Base-by-base conservation (phyloP, 441 rosid genomes). In the Syzygium malaccense region DNA sequence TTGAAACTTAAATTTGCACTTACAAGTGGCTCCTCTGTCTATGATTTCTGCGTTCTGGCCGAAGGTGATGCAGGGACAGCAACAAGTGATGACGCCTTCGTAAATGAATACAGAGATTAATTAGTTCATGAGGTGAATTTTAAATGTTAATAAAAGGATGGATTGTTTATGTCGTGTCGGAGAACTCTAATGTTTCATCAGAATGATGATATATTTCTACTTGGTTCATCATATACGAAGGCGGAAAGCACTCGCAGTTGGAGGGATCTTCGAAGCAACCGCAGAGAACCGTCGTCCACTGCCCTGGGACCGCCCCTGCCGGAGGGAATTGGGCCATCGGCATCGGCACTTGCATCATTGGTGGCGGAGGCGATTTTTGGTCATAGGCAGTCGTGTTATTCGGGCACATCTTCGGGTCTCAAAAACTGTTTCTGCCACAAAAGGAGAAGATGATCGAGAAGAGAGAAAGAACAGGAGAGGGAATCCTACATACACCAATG, bases 41-140 rank as follows among this genome's bases (percentile, higher is more conserved):
- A 86, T 57, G 79, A 89, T 55, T 14, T 89, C 90, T 8, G 88
- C 88, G 41, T 68, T 89, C 68, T 86, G 90, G 33, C 90, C 88
- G 32, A 89, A 89, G 17, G 86, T 75, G 60, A 89, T 6, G 78
- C 90, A 86, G 57, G 88, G 90, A 56, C 90, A 89, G 41, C 51
- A 57, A 28, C 85, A 86, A 18, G 90, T 89, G 78, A 86, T 30
- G 30, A 56, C 26, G 62, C 89, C 89, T 60, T 75, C 25, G 13
- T 15, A 78, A 71, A 71, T 15, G 15, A 37, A 71, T 20, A 5
- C 41, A 71, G 49, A 71, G 37, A 20, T 71, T 20, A 71, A 71
- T 71, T 11, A 71, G 68, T 60, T 60, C 68, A 13, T 14, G 0
- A 60, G 68, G 33, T 14, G 32, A 60, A 30, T 14, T 28, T 60